These are phyloP conservation scores for Hyaloscypha finlandica DNA, from an alignment of 495 filamentous ascomycete species.

Conservation along the genomic window DNA sequence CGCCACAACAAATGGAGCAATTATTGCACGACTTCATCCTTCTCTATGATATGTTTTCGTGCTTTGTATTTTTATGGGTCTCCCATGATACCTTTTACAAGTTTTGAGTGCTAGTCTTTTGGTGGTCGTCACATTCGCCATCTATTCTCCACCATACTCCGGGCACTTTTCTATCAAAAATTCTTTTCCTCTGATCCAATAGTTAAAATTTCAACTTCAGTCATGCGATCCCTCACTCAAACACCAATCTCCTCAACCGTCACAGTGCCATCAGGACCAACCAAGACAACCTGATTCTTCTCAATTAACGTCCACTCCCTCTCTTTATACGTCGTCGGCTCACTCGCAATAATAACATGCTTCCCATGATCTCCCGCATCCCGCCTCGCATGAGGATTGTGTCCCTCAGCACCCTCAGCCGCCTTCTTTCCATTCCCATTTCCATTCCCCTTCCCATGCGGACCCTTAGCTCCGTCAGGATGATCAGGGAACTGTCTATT, in stretches of 20 bases:
- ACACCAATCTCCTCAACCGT: constrained; percentile 16
- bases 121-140: no score
- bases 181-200: neutral
- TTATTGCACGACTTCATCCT: neutral
- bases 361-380: constrained; percentile 37
- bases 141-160: no score
- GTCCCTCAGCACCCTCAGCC: constrained; percentile 5
- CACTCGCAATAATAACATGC: constrained; percentile 53
- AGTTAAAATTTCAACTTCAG: neutral
- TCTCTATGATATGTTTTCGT: no score
- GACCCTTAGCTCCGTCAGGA: constrained; percentile 38
- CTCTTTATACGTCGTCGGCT: constrained; percentile 49
- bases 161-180: neutral
- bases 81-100: no score
- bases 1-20: neutral
- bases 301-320: constrained; percentile 49
- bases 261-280: constrained; percentile 1
- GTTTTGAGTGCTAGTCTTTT: no score
- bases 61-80: no score
- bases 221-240: neutral
- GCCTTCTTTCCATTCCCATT: constrained; percentile 11
- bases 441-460: constrained; percentile 30
- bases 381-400: constrained; percentile 18
- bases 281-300: constrained; percentile 40
- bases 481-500: constrained; percentile 50